A percentile compares a stretch with the other conserved stretches of the same genome.
phyloP scores from a whole-genome alignment of 2,329 filamentous ascomycete species.

The Gaeumannomyces tritici region DNA sequence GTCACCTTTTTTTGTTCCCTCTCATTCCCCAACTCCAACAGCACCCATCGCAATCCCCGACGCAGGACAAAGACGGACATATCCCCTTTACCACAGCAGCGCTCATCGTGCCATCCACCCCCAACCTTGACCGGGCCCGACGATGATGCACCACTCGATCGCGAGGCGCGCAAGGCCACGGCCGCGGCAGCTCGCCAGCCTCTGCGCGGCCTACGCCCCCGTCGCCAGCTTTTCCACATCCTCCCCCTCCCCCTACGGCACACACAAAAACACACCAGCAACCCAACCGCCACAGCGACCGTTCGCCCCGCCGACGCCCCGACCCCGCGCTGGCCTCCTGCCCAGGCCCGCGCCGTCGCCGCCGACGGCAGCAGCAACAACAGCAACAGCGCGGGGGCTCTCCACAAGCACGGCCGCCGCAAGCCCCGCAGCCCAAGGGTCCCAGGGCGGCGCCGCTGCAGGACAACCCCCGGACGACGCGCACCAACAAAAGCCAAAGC shows the following conservation, averaged over 20 bases:
- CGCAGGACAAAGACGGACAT: too few relatives aligned
- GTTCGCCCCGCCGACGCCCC: neutral
- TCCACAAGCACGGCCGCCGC: neutral
- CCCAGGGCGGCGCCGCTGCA: neutral
- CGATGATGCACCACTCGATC: slow-evolving; percentile 1
- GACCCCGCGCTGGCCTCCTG: neutral
- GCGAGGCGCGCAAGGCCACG: neutral
- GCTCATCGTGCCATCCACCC: neutral
- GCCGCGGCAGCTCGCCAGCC: slow-evolving; percentile 1
- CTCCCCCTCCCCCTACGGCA: neutral
- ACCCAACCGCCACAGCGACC: neutral
- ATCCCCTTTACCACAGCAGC: neutral
- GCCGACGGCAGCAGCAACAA: too few relatives aligned
- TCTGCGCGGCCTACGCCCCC: slow-evolving; percentile 5
- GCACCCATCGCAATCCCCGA: neutral
- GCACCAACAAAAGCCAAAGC: neutral
- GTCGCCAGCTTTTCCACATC: neutral
- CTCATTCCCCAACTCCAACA: neutral
- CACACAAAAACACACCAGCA: neutral
- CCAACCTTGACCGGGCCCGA: too few relatives aligned
- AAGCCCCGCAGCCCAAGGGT: slow-evolving; percentile 29
- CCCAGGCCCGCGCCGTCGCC: neutral
- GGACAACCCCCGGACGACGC: neutral
- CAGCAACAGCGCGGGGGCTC: neutral
- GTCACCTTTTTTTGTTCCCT: neutral